phyloP scores from a whole-genome alignment of 805 yeast species.

The Hanseniaspora valbyensis region DNA sequence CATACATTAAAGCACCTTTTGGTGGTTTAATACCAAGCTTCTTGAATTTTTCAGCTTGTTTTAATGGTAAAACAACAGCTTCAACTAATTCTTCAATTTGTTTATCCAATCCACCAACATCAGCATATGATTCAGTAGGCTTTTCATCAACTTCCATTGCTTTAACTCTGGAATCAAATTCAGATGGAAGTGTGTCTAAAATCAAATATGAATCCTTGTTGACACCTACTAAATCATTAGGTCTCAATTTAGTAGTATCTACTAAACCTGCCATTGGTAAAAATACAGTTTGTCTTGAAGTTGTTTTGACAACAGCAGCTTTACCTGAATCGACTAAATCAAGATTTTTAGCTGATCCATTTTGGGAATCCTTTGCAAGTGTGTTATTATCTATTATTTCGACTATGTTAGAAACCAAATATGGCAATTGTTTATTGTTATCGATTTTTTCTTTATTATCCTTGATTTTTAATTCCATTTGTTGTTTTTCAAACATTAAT shows the following conservation, averaged over 20 bases:
- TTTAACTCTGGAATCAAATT: slow-evolving; percentile 93
- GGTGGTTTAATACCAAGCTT: slow-evolving; percentile 94
- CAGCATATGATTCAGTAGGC: slow-evolving; percentile 93
- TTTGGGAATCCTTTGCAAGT: slow-evolving; percentile 51
- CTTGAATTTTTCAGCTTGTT: slow-evolving; percentile 92
- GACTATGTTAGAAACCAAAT: slow-evolving; percentile 90
- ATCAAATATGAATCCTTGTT: slow-evolving; percentile 92
- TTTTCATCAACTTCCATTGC: slow-evolving; percentile 99
- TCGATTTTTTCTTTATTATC: slow-evolving; percentile 94
- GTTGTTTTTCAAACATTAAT: slow-evolving; percentile 80
- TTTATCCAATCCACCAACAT: slow-evolving; percentile 95
- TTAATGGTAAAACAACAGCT: slow-evolving; percentile 97
- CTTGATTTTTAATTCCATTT: slow-evolving; percentile 85
- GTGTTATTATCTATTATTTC: slow-evolving; percentile 77
- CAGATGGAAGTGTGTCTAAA: slow-evolving; percentile 89
- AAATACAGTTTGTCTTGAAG: slow-evolving; percentile 94
- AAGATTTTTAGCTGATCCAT: slow-evolving; percentile 77
- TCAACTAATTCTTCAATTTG: slow-evolving; percentile 97
- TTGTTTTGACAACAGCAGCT: slow-evolving; percentile 96
- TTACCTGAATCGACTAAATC: slow-evolving; percentile 87
- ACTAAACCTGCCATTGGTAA: slow-evolving; percentile 92
- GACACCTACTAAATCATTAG: slow-evolving; percentile 96
- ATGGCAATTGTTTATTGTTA: slow-evolving; percentile 90
- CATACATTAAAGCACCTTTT: slow-evolving; percentile 96
- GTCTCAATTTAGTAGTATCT: slow-evolving; percentile 80